Evolutionary conservation across 2,329 filamentous ascomycete species (phyloP).

Genomic region (Phaeosphaeriaceae sp.): DNA sequence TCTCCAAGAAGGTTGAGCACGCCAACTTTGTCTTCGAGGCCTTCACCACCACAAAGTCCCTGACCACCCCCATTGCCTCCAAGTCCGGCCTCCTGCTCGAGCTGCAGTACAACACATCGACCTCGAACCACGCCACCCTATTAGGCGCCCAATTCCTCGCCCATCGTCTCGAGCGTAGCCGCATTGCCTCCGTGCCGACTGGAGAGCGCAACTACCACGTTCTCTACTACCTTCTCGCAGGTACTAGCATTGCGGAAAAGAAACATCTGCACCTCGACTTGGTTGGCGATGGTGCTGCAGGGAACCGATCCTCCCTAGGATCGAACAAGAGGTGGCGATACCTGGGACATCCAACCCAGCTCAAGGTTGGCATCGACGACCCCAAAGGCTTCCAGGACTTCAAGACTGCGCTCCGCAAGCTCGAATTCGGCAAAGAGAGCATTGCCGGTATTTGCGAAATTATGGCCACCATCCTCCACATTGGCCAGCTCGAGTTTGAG

Average conservation of each 20-base stretch:
- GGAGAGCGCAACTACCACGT: slow-evolving; percentile 97
- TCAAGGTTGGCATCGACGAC: slow-evolving; percentile 97
- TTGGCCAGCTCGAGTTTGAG: slow-evolving; percentile 94
- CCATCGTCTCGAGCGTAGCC: slow-evolving; percentile 88
- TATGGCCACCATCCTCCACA: slow-evolving; percentile 91
- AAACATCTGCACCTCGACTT: slow-evolving; percentile 75
- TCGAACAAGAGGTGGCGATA: slow-evolving; percentile 92
- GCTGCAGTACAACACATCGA: slow-evolving; percentile 92
- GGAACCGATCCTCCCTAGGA: slow-evolving; percentile 62
- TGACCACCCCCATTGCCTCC: slow-evolving; percentile 92
- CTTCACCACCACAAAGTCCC: slow-evolving; percentile 94
- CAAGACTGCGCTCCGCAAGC: slow-evolving; percentile 91
- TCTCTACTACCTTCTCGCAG: slow-evolving; percentile 92
- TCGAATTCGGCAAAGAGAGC: slow-evolving; percentile 91
- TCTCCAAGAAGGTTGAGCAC: slow-evolving; percentile 91
- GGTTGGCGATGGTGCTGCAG: slow-evolving; percentile 57
- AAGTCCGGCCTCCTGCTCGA: slow-evolving; percentile 96
- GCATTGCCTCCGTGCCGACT: slow-evolving; percentile 89
- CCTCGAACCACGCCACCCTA: slow-evolving; percentile 83
- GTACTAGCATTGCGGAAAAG: slow-evolving; percentile 90
- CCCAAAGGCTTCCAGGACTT: slow-evolving; percentile 95
- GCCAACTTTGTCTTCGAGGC: slow-evolving; percentile 96
- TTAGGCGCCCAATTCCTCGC: slow-evolving; percentile 95
- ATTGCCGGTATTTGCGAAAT: slow-evolving; percentile 98
- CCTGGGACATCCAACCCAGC: slow-evolving; percentile 91